Base-by-base conservation (phyloP, 495 filamentous ascomycete species). In the Penicillium samsonianum region DNA sequence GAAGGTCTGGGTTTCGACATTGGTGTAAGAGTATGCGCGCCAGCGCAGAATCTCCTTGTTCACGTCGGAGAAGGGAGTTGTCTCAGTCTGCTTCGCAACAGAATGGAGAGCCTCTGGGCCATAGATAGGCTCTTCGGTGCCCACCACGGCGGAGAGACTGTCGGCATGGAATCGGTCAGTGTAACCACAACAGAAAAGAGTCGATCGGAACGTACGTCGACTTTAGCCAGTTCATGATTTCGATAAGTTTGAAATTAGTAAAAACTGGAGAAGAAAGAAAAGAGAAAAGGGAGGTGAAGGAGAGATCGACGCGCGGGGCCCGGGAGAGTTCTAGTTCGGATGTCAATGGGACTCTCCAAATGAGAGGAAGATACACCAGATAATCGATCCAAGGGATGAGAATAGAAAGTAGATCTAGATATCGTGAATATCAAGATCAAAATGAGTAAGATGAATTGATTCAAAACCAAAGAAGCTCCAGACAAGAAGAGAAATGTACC, bases 91-190 rank as follows among this genome's bases (percentile, higher is more conserved):
- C 61, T 87, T 79, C 53, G 88, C 85, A 44, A 98, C 91, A 25
- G 91, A 85, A 63, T 83, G 89, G 68, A 98, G 89, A 62, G 92
- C 92, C 14, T 86, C 84, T 33, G 95, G 89, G 61, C 94, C 94
- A 74, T 98, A 96, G 77, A 95, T 89, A 56, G 94, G 95, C 79
- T 98, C 94, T 71, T 92, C 87, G 54, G 92, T 96, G 74, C 94
- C 94, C 54, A 91, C 91, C 62, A 95, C 91, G 71, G 91, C 86
- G 69, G 93, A 89, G 71, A 96, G 80, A 73, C 92, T 96, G 52
- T 52, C 42, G 31, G 57, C 49, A 57, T 52, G 33, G 16, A 59
- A 59, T 55, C 42, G 58, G 42, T 73, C 56, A 73, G 68, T 38
- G 35, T 55, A 58, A 61, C 43, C 56, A 55, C 31, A 53, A 28